Conservation (phyloP, 2,329 filamentous ascomycete species). For the Fusarium acutatum region DNA sequence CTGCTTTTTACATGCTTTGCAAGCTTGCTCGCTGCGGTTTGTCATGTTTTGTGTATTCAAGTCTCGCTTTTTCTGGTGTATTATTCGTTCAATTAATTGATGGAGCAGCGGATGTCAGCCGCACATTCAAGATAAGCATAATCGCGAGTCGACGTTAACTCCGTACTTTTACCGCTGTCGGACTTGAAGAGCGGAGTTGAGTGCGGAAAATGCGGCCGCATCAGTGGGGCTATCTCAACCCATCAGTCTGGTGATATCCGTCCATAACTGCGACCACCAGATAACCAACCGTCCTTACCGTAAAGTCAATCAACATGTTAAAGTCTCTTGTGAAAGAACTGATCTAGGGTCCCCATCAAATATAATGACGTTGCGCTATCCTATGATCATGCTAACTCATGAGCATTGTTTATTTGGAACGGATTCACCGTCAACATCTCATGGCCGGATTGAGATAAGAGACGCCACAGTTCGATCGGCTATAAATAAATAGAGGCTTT, state of each 20-base stretch:
- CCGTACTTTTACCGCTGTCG: not conserved
- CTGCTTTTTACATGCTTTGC: not conserved
- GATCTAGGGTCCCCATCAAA: too few relatives aligned
- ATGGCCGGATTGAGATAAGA: not conserved
- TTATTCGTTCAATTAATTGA: not conserved
- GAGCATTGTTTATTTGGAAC: rapidly evolving
- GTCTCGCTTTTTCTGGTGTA: rapidly evolving
- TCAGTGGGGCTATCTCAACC: not conserved
- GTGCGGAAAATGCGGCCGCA: not conserved
- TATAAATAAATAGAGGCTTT: rapidly evolving
- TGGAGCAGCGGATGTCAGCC: not conserved
- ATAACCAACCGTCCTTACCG: not conserved
- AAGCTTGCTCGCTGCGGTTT: not conserved
- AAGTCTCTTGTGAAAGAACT: not conserved
- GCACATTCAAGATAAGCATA: not conserved
- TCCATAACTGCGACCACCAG: not conserved
- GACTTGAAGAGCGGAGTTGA: not conserved
- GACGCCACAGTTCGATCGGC: not conserved
- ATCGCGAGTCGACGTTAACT: not conserved
- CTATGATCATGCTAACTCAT: rapidly evolving
- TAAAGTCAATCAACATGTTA: not conserved
- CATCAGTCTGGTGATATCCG: not conserved
- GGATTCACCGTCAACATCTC: rapidly evolving
- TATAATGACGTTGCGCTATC: too few relatives aligned
- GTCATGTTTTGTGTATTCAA: not conserved